Evolutionary conservation across 2,329 filamentous ascomycete genomes (phyloP), one percentile per base, ranked within the genome.

Genomic region (Chalara sp.): DNA sequence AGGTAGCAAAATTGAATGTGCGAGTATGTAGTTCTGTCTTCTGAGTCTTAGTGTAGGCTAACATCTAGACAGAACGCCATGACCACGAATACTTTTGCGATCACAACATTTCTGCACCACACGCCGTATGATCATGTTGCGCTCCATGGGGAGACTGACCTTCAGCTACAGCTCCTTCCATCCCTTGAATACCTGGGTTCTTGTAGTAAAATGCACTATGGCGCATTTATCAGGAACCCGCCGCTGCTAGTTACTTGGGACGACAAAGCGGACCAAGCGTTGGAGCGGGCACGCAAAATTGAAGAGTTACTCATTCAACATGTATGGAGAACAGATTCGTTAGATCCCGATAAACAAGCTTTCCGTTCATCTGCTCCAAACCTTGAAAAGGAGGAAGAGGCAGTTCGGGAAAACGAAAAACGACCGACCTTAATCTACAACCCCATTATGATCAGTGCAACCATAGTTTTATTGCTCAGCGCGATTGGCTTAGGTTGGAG

Each of bases 1-100:
- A 74, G 32, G 65, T 78, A 10, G 58, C 68, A 48, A 62, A 65
- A 13, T 63, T 82, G 53, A 81, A 82, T 54, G 76, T 81, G 50
- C 69, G 71, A 62, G 78, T 79, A 69, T 56, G 72, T 66, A n/a
- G 6, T 13, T 37, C 13, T 11, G 28, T 33, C 21, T 10, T 44
- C 10, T 6, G 13, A 11, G 10, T 43, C 29, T 13, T 7, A 12
- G 13, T 43, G 4, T 21, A 43, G 13, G 40, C 40, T 43, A 43
- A 43, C 29, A 28, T 12, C 13, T n/a, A 32, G 6, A 11, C 40
- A 84, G 78, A 80, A 76, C 59, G 82, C 82, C 47, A 83, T 86
- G 76, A 87, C 83, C 4, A 73, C 86, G 56, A 83, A 80, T 61
- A 86, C 82, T 4, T 72, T 76, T 52, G 76, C 85, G 40, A 81